Conservation (phyloP, 2,329 filamentous ascomycete genomes). For the Xylariales sp. region DNA sequence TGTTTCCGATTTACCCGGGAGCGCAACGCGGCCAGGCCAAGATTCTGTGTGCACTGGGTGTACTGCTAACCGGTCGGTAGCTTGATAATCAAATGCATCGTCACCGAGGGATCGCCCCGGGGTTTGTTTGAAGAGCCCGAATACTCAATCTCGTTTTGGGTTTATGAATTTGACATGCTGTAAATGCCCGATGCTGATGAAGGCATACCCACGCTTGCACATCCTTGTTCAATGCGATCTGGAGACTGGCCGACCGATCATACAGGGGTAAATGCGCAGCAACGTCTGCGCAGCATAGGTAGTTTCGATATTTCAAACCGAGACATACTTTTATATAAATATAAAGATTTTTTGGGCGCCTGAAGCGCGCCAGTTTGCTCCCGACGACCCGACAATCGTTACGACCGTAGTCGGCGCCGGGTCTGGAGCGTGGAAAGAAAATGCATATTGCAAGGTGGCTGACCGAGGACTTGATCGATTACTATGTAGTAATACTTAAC, state of each 20-base stretch:
- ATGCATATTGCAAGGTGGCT: too few species aligned
- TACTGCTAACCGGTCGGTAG: not conserved
- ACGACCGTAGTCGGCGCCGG: not conserved
- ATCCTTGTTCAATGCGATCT: conserved; percentile 2
- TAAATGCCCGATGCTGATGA: not conserved
- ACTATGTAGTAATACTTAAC: too few species aligned
- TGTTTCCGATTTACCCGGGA: not conserved
- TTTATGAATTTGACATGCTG: too few species aligned
- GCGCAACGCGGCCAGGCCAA: not conserved
- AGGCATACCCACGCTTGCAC: not conserved
- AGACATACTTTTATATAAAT: not conserved
- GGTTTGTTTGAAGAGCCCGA: too few species aligned
- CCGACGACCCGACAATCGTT: too few species aligned
- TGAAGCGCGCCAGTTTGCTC: too few species aligned
- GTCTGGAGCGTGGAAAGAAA: not conserved
- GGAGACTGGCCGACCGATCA: not conserved
- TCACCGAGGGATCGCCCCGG: too few species aligned
- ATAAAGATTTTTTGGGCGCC: not conserved
- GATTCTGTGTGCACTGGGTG: too few species aligned
- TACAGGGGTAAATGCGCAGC: not conserved
- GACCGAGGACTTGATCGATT: too few species aligned
- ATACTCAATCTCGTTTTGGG: too few species aligned
- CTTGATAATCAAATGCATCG: not conserved
- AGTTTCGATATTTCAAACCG: not conserved
- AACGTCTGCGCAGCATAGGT: not conserved